Evolutionary conservation across 2,329 filamentous ascomycete species (phyloP), one percentile per base, ranked within the genome.

Genomic region (Claviceps purpurea): DNA sequence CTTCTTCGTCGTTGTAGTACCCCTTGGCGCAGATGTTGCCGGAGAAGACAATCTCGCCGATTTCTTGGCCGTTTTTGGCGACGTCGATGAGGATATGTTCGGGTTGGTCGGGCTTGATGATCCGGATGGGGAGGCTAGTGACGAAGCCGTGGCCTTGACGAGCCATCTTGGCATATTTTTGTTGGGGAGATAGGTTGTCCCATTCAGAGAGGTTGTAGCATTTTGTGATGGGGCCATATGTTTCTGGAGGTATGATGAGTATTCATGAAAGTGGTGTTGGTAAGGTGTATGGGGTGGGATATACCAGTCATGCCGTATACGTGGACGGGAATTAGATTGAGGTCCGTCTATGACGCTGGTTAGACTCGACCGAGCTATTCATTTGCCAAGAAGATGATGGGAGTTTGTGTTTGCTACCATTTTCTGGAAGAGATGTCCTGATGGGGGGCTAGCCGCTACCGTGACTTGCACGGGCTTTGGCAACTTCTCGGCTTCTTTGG

Each of bases 171-270:
- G 79, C 79, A 62, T 90, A 98, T 65, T 86, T 89, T 56, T 96
- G 87, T 30, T 85, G 81, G 4, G 72, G 58, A 0, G 86, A 78
- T 1, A 96, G 73, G 0, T 66, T 62, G n/a, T 93, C 82, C 93
- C 93, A 98, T 34, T 78, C 74, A 0, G 89, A 88, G 70, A 97
- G 78, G 52, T 85, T 75, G 62, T 98, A 98, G 10, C 90, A 89
- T 66, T 94, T 95, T 1, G 90, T 97, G 55, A 96, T 91, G 10
- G 93, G 93, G 0, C 93, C 93, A 62, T 97, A 97, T 0, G 91
- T 97, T 70, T 97, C 79, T 69, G 26, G 3, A n/a, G 8, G 11
- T 1, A 8, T 43, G 20, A 24, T 24, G 7, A 14, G 16, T 24
- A 6, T 22, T 20, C 3, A 7, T 5, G 5, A 6, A 24, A 7